Conservation (phyloP, 768 basidiomycete species). For the Lentinula boryana region DNA sequence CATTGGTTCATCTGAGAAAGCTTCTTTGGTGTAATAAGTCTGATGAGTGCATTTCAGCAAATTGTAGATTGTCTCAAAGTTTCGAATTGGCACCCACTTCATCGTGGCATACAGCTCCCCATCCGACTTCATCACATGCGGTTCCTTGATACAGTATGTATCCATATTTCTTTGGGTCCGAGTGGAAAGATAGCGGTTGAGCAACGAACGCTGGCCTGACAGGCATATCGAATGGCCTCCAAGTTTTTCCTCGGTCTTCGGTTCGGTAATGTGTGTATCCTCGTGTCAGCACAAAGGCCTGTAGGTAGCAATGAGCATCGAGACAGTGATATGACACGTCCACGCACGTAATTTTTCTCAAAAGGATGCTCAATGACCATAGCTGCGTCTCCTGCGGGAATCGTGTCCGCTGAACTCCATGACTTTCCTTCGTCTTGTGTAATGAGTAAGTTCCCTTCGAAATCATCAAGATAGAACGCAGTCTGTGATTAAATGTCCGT, state of each 20-base stretch:
- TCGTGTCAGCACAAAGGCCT: conserved; percentile 86
- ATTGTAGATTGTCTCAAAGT: not conserved
- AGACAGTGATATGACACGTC: not conserved
- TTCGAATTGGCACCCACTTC: conserved; percentile 41
- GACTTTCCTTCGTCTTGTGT: conserved; percentile 85
- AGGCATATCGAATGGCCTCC: conserved; percentile 75
- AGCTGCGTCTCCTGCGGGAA: conserved; percentile 50
- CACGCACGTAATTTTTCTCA: conserved; percentile 54
- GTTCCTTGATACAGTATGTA: conserved; percentile 79
- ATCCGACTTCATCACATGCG: conserved; percentile 48
- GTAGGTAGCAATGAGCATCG: not conserved
- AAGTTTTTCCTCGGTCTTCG: conserved; percentile 80
- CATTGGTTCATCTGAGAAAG: conserved; percentile 58
- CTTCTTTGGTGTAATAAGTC: conserved; percentile 88
- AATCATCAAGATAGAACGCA: conserved; percentile 78
- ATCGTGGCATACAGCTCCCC: conserved; percentile 60
- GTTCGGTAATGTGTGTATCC: conserved; percentile 82
- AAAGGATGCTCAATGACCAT: conserved; percentile 87
- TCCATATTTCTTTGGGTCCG: conserved; percentile 61
- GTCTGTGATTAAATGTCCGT: conserved; percentile 19
- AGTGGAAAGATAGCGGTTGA: conserved; percentile 82
- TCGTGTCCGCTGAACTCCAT: conserved; percentile 44
- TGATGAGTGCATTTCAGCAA: conserved; percentile 23
- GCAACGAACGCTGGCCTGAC: conserved; percentile 49
- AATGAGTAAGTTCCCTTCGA: conserved; percentile 63